These are phyloP conservation scores for Myrica gale DNA, from an alignment of 306 rosid species.

Conservation along the genomic window DNA sequence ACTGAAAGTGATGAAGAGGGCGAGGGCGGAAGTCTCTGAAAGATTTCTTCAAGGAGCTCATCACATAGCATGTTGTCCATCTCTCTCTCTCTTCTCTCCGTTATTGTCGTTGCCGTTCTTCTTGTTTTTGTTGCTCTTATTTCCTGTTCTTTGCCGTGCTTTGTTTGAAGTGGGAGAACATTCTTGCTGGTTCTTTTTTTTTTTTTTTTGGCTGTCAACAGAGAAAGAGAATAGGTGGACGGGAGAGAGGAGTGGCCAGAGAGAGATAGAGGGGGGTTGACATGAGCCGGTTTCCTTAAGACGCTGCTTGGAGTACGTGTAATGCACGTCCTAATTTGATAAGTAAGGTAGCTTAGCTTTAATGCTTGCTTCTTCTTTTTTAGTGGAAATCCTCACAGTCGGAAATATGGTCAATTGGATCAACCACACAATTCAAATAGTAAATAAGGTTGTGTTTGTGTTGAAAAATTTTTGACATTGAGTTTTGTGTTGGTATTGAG, in stretches of 20 bases:
- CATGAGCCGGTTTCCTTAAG: slow-evolving; percentile 23
- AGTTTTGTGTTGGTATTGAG: no score
- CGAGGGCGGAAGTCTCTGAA: slow-evolving; percentile 57
- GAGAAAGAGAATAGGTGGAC: no score
- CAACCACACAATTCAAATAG: no score
- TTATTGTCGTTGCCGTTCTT: background rate
- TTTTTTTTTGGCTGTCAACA: background rate
- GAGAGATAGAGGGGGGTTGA: slow-evolving; percentile 14
- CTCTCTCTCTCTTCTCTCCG: background rate
- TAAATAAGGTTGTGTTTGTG: no score
- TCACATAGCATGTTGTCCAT: slow-evolving; percentile 68
- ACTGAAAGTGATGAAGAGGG: slow-evolving; percentile 50
- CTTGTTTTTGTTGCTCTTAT: no score
- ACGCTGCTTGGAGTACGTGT: slow-evolving; percentile 38
- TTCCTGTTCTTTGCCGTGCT: slow-evolving; percentile 2
- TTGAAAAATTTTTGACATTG: no score
- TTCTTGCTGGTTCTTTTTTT: background rate
- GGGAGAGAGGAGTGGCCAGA: no score
- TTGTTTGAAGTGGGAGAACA: background rate
- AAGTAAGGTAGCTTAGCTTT: background rate
- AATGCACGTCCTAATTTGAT: slow-evolving; percentile 28
- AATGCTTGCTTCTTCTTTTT: no score
- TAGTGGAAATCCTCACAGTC: no score
- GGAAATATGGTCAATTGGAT: no score
- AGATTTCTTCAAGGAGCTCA: slow-evolving; percentile 74